Evolutionary conservation across 2,329 filamentous ascomycete species (phyloP), one percentile per base, ranked within the genome.

Genomic region (Trichoderma koningii): DNA sequence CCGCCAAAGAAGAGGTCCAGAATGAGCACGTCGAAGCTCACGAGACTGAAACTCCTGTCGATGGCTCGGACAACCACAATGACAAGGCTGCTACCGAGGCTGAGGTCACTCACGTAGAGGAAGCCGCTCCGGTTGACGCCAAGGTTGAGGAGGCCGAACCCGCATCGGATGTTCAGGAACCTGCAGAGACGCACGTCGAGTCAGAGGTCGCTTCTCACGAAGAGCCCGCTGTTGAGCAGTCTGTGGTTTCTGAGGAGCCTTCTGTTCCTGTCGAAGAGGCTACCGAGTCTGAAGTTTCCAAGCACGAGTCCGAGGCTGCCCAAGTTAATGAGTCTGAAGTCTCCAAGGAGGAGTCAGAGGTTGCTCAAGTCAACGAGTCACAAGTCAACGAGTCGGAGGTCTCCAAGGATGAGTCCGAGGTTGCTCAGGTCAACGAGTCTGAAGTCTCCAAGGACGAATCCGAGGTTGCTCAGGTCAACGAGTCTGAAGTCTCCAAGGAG

Each of bases 61-160:
- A 38, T 38, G 12, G 34, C 34, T 38, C 34, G 34, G 47, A 55
- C 4, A 30, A 17, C 15, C 28, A 42, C 10, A 38, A 38, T n/a
- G 23, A 44, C n/a, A 68, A 72, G 60, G 67, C 12, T 38, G 63
- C 68, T 23, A 17, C 28, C n/a, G 69, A 72, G 57, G 67, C 12
- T 38, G 63, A 69, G 60, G 17, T 64, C 23, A 45, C 42, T 9
- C 48, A 50, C 17, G 59, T 55, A 53, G 47, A 56, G 48, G 53
- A 56, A 38, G 48, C 38, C 41, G 38, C 30, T 47, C 42, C 52
- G 21, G 41, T 30, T 23, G 64, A 65, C 45, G 42, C 56, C 17
- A 30, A 44, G 30, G 23, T 14, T 7, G 44, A 60, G 41, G 60
- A 61, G 56, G 23, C 45, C 28, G 41, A 48, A 19, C 15, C 63